Base-by-base conservation (phyloP, 2,329 filamentous ascomycete species). In the Podosphaera xanthii region DNA sequence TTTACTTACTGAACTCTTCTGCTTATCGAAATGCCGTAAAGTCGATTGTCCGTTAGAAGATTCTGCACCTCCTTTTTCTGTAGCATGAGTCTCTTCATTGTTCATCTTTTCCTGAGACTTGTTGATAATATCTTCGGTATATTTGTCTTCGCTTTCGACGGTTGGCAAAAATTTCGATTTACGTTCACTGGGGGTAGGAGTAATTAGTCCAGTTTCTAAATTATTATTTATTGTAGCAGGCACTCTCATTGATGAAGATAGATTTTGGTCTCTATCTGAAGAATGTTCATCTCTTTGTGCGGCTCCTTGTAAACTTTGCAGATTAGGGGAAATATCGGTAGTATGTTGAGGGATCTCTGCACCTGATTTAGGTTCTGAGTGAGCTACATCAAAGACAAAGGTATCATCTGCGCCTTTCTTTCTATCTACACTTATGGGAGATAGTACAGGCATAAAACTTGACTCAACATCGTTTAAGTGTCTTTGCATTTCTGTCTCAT, bases 401-500 rank as follows among this genome's bases (percentile, higher is more conserved):
- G 78, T 80, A 67, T 82, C 80, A 70, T 82, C 79, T 59, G 73
- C 67, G 55, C 74, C 77, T 14, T 65, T 64, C 59, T 68, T 64
- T 69, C 57, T 74, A 71, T 36, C 72, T 72, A 42, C 73, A 14
- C 65, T 74, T 54, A 82, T 74, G 10, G 80, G 80, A 6, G 80
- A 83, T 4, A 78, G 67, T 4, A 76, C 74, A 1, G 78, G 76
- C 59, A 81, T 67, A 65, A 84, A 84, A 70, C 81, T 84, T 40
- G 81, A 83, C 66, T 84, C 81, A 62, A 83, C 75, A 65, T 84
- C 81, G 64, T 77, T 74, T 30, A 84, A 69, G 65, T 83, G 79
- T 40, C 63, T 66, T 42, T 67, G 64, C 67, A 71, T 67, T 33
- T 65, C 67, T 38, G 58, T 64, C 58, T 69, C 69, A 58, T 70